Conservation (phyloP, 2,329 filamentous ascomycete genomes). For the Xylaria sp. region DNA sequence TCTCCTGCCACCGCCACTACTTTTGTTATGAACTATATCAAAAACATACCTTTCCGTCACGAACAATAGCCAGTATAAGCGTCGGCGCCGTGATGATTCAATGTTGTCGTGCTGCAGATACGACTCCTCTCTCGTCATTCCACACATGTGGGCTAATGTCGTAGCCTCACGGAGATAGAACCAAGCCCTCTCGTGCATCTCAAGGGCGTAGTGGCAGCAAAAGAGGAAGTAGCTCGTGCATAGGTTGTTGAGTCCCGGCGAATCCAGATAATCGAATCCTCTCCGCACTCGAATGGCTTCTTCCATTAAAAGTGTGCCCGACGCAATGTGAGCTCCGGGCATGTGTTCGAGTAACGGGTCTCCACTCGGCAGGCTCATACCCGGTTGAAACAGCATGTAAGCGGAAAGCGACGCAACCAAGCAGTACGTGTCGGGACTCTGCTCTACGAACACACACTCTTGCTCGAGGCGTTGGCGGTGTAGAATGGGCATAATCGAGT, state of each 20-base stretch:
- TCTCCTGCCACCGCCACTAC: background rate
- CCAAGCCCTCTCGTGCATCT: slow-evolving; percentile 72
- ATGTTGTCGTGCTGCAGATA: slow-evolving; percentile 55
- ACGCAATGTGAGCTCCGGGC: slow-evolving; percentile 56
- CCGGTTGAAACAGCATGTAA: slow-evolving; percentile 64
- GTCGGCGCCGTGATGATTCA: slow-evolving; percentile 58
- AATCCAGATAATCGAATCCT: slow-evolving; percentile 55
- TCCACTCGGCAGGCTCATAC: slow-evolving; percentile 54
- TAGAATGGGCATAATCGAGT: slow-evolving; percentile 58
- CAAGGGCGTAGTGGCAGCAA: slow-evolving; percentile 64
- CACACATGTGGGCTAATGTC: slow-evolving; percentile 58
- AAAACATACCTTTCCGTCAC: slow-evolving; percentile 59
- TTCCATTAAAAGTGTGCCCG: slow-evolving; percentile 61
- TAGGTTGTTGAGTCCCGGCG: slow-evolving; percentile 51
- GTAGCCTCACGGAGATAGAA: slow-evolving; percentile 72
- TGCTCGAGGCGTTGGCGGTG: slow-evolving; percentile 54
- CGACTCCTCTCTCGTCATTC: slow-evolving; percentile 57
- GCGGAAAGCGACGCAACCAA: slow-evolving; percentile 59
- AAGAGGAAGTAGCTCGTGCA: slow-evolving; percentile 78
- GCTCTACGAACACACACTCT: slow-evolving; percentile 55
- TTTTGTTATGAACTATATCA: background rate
- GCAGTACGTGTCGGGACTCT: slow-evolving; percentile 59
- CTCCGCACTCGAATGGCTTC: slow-evolving; percentile 62
- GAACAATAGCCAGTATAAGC: slow-evolving; percentile 69
- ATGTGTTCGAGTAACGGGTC: slow-evolving; percentile 54